Evolutionary conservation across 1,284 basidiomycete species (phyloP), one percentile per base, ranked within the genome.

Genomic region (Moesziomyces parantarcticus): DNA sequence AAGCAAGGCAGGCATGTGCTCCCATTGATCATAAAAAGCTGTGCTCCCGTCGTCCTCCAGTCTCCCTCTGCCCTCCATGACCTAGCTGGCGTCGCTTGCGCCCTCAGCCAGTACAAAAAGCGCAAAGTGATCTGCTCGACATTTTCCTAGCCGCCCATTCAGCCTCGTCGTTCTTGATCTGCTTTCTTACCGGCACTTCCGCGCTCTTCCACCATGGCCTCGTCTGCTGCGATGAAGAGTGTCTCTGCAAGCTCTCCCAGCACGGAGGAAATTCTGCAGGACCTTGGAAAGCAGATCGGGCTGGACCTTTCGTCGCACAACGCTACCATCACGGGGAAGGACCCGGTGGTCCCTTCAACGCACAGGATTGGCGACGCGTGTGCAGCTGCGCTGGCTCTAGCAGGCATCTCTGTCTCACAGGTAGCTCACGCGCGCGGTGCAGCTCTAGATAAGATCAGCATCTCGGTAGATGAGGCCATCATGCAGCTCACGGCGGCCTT

Each of bases 401-500:
- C 46, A 8, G 46, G 46, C 26, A 47, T n/a, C 9, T 26, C 46
- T 3, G 46, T 47, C 25, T 47, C 46, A 10, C 46, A 47, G 34
- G 46, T 47, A 10, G 46, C 29, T 9, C 46, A 47, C 1, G 25
- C 29, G 18, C 46, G 46, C 46, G 46, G 46, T 5, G 32, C 46
- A 5, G 46, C 21, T 7, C 46, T 47, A 4, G 46, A 47, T 5
- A 47, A 29, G 26, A 34, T 47, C 46, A 21, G 46, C 20, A 21
- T 47, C 46, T 29, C 46, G 5, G 46, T 47, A 8, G 46, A 47
- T 26, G 46, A 47, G 26, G 46, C 46, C 46, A 47, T 47, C 46
- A 47, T 47, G 46, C 46, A 47, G 46, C 46, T 47, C 26, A 47
- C 46, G 5, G 46, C 46, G 18, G 46, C 46, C 46, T 47, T 47